Evolutionary conservation across 768 basidiomycete species (phyloP).

Genomic region (Clathrus columnatus): DNA sequence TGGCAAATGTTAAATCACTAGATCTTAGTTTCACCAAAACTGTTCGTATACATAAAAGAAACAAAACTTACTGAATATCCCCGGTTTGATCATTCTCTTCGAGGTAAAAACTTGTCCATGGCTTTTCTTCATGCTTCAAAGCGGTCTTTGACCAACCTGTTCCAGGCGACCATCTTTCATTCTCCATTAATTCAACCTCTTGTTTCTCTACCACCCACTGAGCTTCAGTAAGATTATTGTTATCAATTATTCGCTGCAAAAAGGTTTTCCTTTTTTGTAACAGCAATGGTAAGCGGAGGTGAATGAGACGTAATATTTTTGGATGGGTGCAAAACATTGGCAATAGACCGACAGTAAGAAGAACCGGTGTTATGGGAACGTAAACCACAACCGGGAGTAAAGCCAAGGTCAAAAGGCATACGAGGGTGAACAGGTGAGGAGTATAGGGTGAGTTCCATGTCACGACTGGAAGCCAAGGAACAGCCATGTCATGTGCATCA

Average conservation of each 20-base stretch:
- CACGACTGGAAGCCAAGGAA: conserved; percentile 44
- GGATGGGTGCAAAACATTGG: conserved; percentile 53
- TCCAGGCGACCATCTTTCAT: conserved; percentile 50
- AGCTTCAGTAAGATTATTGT: conserved; percentile 55
- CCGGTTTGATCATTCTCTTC: conserved; percentile 65
- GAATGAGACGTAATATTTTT: conserved; percentile 24
- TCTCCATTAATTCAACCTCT: conserved; percentile 74
- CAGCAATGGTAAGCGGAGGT: conserved; percentile 16
- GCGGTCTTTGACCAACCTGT: conserved; percentile 30
- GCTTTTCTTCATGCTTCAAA: conserved; percentile 35
- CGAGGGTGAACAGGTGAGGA: conserved; percentile 40
- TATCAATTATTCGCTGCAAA: conserved; percentile 39
- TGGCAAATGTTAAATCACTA: conserved; percentile 74
- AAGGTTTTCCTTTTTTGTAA: conserved; percentile 19
- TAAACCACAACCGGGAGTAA: conserved; percentile 22
- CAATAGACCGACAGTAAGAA: conserved; percentile 37
- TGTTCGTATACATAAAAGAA: not conserved
- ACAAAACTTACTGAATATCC: conserved; percentile 48
- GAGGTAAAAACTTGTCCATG: conserved; percentile 45
- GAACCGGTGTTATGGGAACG: conserved; percentile 34
- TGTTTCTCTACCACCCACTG: conserved; percentile 59
- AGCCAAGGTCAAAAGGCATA: conserved; percentile 34
- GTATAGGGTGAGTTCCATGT: conserved; percentile 46
- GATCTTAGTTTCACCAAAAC: conserved; percentile 29
- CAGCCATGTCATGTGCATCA: conserved; percentile 46